A percentile compares a stretch with the other conserved stretches of the same genome.
Evolutionary conservation across 768 basidiomycete species (phyloP).

Genomic region (Baorangia bicolor): DNA sequence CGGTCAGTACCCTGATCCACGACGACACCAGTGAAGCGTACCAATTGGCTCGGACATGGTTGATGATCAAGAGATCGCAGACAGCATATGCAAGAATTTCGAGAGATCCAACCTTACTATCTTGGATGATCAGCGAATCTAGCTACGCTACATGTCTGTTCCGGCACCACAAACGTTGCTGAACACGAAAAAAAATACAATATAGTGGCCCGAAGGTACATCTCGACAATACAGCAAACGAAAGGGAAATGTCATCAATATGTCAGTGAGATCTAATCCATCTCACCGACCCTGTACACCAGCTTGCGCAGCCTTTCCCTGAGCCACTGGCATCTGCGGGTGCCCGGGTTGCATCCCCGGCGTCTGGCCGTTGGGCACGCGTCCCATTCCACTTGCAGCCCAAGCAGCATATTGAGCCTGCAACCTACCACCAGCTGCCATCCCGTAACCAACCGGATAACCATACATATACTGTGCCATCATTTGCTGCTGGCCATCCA

Average conservation of each 20-base stretch:
- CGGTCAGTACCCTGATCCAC: background rate
- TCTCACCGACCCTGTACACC: slow-evolving; percentile 36
- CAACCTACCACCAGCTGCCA: slow-evolving; percentile 16
- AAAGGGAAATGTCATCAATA: slow-evolving; percentile 5
- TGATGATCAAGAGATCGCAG: slow-evolving; percentile 6
- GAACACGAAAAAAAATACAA: slow-evolving; percentile 8
- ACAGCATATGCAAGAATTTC: background rate
- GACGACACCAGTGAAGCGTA: slow-evolving; percentile 7
- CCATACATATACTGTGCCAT: slow-evolving; percentile 33
- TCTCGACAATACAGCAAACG: slow-evolving; percentile 1
- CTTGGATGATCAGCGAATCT: slow-evolving; percentile 14
- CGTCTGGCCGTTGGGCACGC: slow-evolving; percentile 27
- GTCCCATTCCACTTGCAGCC: slow-evolving; percentile 17
- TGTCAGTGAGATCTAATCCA: background rate
- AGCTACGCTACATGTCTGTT: slow-evolving; percentile 5
- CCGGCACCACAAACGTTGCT: background rate
- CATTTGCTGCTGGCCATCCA: slow-evolving; percentile 31
- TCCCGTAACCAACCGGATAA: slow-evolving; percentile 25
- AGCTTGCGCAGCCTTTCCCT: slow-evolving; percentile 34
- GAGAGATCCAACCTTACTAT: slow-evolving; percentile 14
- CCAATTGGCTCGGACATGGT: slow-evolving; percentile 32
- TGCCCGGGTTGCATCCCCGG: slow-evolving; percentile 30
- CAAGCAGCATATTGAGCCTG: slow-evolving; percentile 27
- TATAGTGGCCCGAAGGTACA: slow-evolving; percentile 12
- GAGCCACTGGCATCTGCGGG: slow-evolving; percentile 30